Evolutionary conservation across 768 basidiomycete species (phyloP), one percentile per base, ranked within the genome.

Genomic region (Pleurotus platypus): DNA sequence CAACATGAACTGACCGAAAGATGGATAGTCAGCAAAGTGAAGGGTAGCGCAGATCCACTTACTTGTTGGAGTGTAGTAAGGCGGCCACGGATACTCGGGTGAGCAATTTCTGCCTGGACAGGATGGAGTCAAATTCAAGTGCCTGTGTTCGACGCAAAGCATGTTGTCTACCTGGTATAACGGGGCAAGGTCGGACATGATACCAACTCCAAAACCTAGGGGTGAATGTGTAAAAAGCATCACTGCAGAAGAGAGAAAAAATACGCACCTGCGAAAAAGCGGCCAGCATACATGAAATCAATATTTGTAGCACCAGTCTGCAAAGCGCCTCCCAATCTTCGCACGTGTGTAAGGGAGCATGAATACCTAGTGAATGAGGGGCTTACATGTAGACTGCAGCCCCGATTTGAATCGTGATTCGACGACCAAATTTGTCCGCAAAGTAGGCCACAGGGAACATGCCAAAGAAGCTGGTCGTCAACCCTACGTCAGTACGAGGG

Each of bases 61-160:
- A 72, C 71, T 60, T 80, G 80, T 64, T 82, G 80, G 30, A 83
- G 67, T 3, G 80, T 81, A 2, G 78, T 82, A 39, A 82, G 68
- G 15, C 79, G 71, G 8, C 81, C 81, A n/a, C 80, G 72, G 43
- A 81, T 82, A 67, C 76, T 78, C 0, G 81, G 80, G 57, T 81
- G 80, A 1, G 81, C 79, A 50, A 85, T 83, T 67, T 83, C 82
- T 15, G 82, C 77, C 69, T 75, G 39, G 22, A 4, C 15, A 48
- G 16, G 3, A 48, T 13, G 13, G 51, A 9, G 15, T 57, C 18
- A 58, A 47, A 38, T 20, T 20, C 18, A 2, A 4, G 9, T 8
- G 5, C 5, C 27, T 30, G 27, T 30, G 27, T 3, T 30, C 27
- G 27, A 30, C 27, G 27, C 27, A 20, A 30, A 38, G 6, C 4